Percentiles rank a stretch among this genome's conserved stretches.
Conservation (phyloP, 2,329 filamentous ascomycete genomes). For the Scedosporium boydii region DNA sequence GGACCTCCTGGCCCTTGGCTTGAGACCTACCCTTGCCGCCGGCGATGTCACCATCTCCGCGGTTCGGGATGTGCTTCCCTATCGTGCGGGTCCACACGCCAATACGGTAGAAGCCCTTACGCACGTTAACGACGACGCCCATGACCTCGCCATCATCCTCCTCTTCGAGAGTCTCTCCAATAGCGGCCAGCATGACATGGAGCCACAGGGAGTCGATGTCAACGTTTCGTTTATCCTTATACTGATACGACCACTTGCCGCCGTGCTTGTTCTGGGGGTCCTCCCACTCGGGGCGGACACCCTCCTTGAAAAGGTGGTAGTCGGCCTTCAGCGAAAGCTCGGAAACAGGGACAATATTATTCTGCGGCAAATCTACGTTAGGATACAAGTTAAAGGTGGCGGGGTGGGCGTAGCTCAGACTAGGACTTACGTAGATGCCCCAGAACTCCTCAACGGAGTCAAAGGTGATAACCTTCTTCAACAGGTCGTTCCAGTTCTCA, state of each 20-base stretch:
- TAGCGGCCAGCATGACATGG: slow-evolving; percentile 90
- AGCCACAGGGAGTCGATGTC: slow-evolving; percentile 96
- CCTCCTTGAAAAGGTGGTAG: slow-evolving; percentile 98
- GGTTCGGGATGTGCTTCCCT: slow-evolving; percentile 70
- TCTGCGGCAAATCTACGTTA: slow-evolving; percentile 44
- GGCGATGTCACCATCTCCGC: slow-evolving; percentile 62
- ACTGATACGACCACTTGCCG: slow-evolving; percentile 97
- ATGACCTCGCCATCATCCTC: slow-evolving; percentile 95
- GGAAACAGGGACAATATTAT: slow-evolving; percentile 95
- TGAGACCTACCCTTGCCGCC: slow-evolving; percentile 66
- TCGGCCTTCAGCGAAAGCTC: slow-evolving; percentile 96
- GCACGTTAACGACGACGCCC: slow-evolving; percentile 98
- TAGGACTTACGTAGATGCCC: slow-evolving; percentile 83
- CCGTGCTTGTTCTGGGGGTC: slow-evolving; percentile 98
- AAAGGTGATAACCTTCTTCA: slow-evolving; percentile 98
- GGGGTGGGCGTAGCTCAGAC: slow-evolving; percentile 1
- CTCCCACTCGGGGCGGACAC: slow-evolving; percentile 96
- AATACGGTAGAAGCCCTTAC: slow-evolving; percentile 96
- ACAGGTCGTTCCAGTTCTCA: slow-evolving; percentile 95
- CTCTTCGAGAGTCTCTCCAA: slow-evolving; percentile 93
- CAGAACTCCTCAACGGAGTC: slow-evolving; percentile 99
- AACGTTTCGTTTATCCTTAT: slow-evolving; percentile 88
- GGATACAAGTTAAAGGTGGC: slow-evolving; percentile 1
- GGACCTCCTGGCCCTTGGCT: slow-evolving; percentile 78
- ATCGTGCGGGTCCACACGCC: slow-evolving; percentile 95